Evolutionary conservation across 1,284 basidiomycete genomes (phyloP).

Genomic region (Cystobasidium slooffiae): DNA sequence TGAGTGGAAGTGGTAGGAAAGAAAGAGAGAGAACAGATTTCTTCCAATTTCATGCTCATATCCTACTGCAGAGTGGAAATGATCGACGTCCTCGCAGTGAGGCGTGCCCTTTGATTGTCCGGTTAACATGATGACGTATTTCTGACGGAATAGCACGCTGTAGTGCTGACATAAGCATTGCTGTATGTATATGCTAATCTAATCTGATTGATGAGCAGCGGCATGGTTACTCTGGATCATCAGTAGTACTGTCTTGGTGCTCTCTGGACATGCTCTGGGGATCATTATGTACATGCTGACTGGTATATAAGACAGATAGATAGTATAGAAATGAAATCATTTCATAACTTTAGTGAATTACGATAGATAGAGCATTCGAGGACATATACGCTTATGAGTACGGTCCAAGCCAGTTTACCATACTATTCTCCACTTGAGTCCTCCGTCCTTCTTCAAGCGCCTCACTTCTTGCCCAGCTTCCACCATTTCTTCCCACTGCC

Average conservation of each 20-base stretch:
- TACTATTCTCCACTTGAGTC: neutral
- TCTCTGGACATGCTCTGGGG: too few relatives aligned
- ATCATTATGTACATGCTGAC: neutral
- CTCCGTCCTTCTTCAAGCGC: neutral
- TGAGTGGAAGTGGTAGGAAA: neutral
- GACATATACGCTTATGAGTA: neutral
- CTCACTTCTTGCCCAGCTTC: conserved; percentile 42
- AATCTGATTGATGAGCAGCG: neutral
- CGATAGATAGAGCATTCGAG: neutral
- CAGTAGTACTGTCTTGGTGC: too few relatives aligned
- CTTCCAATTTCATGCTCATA: too few relatives aligned
- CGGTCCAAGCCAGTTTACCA: neutral
- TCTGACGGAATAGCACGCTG: neutral
- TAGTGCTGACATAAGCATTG: neutral
- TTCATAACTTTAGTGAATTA: neutral
- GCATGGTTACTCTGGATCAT: too few relatives aligned
- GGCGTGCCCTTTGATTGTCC: too few relatives aligned
- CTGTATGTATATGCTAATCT: too few relatives aligned
- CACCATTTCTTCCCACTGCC: conserved; percentile 39
- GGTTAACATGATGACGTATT: conserved; percentile 5
- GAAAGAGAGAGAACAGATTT: neutral
- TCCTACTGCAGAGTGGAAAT: neutral
- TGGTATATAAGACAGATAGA: neutral
- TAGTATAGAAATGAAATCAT: neutral
- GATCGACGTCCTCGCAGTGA: neutral